Percentiles rank a stretch among this genome's conserved stretches.
Evolutionary conservation across 2,329 filamentous ascomycete species (phyloP).

Genomic region (Leptographium lundbergii): DNA sequence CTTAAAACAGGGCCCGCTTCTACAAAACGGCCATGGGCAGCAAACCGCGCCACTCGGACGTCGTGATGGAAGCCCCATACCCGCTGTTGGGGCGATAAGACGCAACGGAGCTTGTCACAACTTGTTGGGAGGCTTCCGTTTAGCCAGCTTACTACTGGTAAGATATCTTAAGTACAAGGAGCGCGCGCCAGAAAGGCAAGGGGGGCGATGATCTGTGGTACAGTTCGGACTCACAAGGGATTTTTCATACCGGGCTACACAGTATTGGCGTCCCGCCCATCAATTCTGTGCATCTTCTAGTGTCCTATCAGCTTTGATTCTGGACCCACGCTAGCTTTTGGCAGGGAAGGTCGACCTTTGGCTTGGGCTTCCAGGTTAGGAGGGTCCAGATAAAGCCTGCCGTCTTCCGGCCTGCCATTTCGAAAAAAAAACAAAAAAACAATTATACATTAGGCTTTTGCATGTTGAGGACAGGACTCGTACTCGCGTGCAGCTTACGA

Average conservation of each 20-base stretch:
- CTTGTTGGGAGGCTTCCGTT: background rate
- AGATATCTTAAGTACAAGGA: too few species aligned
- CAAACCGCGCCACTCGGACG: background rate
- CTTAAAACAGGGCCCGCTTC: background rate
- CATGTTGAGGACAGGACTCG: background rate
- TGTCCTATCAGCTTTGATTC: background rate
- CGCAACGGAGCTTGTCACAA: background rate
- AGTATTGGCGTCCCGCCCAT: background rate
- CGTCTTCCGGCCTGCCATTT: background rate
- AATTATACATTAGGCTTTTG: background rate
- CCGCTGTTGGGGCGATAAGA: background rate
- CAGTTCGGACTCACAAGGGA: background rate
- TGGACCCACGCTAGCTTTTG: background rate
- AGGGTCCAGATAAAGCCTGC: background rate
- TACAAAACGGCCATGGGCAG: background rate
- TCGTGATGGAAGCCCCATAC: background rate
- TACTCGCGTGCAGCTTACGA: too few species aligned
- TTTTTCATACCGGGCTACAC: background rate
- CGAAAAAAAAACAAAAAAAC: background rate
- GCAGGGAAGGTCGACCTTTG: background rate
- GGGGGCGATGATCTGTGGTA: background rate
- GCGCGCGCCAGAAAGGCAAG: background rate
- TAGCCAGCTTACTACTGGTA: background rate
- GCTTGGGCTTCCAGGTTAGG: background rate
- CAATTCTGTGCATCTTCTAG: background rate